A percentile compares a stretch with the other conserved stretches of the same genome.
These are phyloP conservation scores for Lactarius indigo DNA, from an alignment of 768 basidiomycete species.

Conservation along the genomic window DNA sequence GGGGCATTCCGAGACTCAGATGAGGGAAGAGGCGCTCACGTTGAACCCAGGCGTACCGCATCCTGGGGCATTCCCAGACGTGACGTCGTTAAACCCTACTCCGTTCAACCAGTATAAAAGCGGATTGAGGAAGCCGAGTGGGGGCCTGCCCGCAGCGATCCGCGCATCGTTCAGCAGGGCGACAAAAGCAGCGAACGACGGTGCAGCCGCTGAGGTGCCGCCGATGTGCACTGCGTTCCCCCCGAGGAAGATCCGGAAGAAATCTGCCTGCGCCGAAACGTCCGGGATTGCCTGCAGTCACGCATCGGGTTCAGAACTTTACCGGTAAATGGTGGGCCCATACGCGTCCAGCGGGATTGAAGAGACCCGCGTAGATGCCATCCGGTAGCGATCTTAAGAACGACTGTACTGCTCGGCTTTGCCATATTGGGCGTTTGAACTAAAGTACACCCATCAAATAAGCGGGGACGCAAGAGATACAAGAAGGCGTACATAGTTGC, in stretches of 20 bases:
- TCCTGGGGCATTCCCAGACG: constrained; percentile 43
- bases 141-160: constrained; percentile 36
- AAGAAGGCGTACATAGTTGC: constrained; percentile 49
- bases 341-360: constrained; percentile 55
- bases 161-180: constrained; percentile 51
- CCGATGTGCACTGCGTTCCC: constrained; percentile 37
- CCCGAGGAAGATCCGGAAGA: constrained; percentile 42
- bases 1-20: neutral
- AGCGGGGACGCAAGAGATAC: neutral
- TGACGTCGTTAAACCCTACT: constrained; percentile 55
- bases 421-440: constrained; percentile 53
- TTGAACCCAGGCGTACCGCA: constrained; percentile 68
- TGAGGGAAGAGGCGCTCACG: constrained; percentile 33
- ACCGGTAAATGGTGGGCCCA: constrained; percentile 23
- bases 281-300: constrained; percentile 51
- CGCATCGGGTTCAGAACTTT: neutral
- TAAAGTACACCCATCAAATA: constrained; percentile 24
- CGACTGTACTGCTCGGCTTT: constrained; percentile 40
- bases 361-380: constrained; percentile 51
- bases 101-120: constrained; percentile 48
- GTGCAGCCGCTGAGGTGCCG: constrained; percentile 60
- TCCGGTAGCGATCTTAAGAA: constrained; percentile 44
- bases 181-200: constrained; percentile 52
- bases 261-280: constrained; percentile 49
- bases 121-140: constrained; percentile 69